Base-by-base conservation (phyloP, 1,284 basidiomycete species). In the Takashimella tepidaria region DNA sequence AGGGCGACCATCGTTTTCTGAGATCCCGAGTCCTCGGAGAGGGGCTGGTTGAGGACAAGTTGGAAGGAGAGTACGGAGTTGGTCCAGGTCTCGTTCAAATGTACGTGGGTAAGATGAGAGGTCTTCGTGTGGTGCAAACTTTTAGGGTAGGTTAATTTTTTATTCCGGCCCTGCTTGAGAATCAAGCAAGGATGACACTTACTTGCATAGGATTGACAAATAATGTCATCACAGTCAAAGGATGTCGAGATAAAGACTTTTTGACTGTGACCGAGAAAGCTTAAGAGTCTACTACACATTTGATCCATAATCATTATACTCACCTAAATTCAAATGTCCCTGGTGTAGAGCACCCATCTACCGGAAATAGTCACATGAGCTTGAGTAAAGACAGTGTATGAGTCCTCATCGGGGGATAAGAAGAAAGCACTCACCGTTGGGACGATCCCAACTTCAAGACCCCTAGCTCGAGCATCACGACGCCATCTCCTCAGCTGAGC, bases 71-170 rank as follows among this genome's bases (percentile, higher is more conserved):
- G 88, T 84, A 10, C 73, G 70, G 0, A 87, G 79, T 6, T 88
- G 60, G 8, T 73, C 61, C 6, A 81, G 60, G 58, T 81, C 80
- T 2, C 66, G 49, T 23, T 77, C 72, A 12, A 81, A 78, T 0
- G 92, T 96, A 40, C 92, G 85, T 0, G 95, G 95, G 74, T 98
- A 98, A 2, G 85, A 85, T 11, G 83, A 81, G 1, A 98, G 83
- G 72, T 98, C 96, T 77, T 98, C 96, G 61, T 91, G 85, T 0
- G 92, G 93, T 0, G 93, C 91, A 63, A 98, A 98, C 76, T 98
- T 37, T 37, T 37, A 37, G 31, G 10, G 8, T 37, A 16, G 31
- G n/a, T n/a, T n/a, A n/a, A n/a, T 58, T 44, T 11, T 11, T 10
- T 8, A 22, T 44, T n/a, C n/a, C n/a, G n/a, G n/a, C n/a, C n/a